Base-by-base conservation (phyloP, 2,329 filamentous ascomycete genomes). In the Zarea fungicola region DNA sequence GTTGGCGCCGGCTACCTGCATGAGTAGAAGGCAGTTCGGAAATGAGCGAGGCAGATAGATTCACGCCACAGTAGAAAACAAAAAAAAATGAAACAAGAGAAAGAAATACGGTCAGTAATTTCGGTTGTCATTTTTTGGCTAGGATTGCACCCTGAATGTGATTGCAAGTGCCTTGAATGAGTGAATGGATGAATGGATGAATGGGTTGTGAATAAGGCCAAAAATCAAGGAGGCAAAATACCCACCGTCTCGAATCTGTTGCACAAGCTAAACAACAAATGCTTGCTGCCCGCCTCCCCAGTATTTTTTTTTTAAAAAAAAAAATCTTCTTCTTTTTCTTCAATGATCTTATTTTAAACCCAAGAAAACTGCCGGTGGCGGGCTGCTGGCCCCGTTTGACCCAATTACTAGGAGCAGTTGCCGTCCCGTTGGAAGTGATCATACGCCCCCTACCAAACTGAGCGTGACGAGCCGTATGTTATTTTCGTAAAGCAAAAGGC, bases 221-320 rank as follows among this genome's bases (percentile, higher is more conserved):
- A 40, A 48, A 41, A 21, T 25, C n/a, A 25, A 31, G 43, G 10
- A 39, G 28, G 36, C 36, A 48, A n/a, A 32, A 41, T 41, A 46
- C 34, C n/a, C 35, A 28, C 36, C 44, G 44, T 48, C 36, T 39
- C 34, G 36, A 48, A 48, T 41, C 26, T 26, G 44, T 48, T n/a
- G 28, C 13, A 48, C 44, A 48, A 29, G 32, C 35, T 45, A 29
- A 29, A 13, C 26, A 29, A 13, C 18, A n/a, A 23, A 23, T 34
- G 44, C 44, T 48, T 48, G 44, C 44, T 48, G 37, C 34, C 44
- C 35, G 44, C 21, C 8, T 22, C 43, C 43, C 31, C 43, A 32
- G 37, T 19, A 14, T 25, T 40, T 18, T 8, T 26, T 48, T 32
- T 40, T 46, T 29, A 18, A 9, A 8, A 22, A 21, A n/a, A n/a